phyloP scores from a whole-genome alignment of 129 eudicot genomes.

The Pulicaria dysenterica region DNA sequence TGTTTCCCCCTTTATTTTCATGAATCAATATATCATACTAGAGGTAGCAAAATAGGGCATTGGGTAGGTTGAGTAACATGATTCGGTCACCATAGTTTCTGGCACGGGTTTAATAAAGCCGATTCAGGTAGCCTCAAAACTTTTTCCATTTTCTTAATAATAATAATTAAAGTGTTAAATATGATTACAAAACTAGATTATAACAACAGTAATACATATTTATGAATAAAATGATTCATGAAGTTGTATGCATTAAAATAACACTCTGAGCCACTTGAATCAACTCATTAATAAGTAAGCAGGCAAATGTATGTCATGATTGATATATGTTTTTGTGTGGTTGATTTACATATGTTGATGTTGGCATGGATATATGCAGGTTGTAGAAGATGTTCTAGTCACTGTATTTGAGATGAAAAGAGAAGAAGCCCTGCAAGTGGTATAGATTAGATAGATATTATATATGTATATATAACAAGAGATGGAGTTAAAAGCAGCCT shows the following conservation, averaged over 20 bases:
- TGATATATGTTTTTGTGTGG: background rate
- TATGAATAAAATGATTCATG: background rate
- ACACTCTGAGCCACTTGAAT: background rate
- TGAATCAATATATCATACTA: too few relatives aligned
- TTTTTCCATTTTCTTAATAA: background rate
- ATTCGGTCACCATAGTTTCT: background rate
- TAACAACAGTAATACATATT: background rate
- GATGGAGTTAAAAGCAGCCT: background rate
- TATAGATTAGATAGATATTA: conserved; percentile 31
- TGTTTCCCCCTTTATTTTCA: too few relatives aligned
- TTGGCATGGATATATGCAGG: conserved; percentile 44
- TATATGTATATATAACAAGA: background rate
- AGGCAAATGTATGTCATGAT: too few relatives aligned
- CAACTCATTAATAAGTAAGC: background rate
- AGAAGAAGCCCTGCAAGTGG: conserved; percentile 74
- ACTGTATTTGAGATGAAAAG: conserved; percentile 75
- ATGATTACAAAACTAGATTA: background rate
- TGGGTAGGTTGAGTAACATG: background rate
- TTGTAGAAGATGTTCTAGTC: conserved; percentile 82
- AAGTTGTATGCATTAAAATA: background rate
- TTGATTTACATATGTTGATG: background rate
- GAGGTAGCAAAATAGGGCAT: too few relatives aligned
- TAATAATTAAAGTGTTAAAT: background rate
- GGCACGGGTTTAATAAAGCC: background rate
- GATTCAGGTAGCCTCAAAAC: background rate